Conservation (phyloP, 2,329 filamentous ascomycete genomes). For the Paradendryphiella salina region DNA sequence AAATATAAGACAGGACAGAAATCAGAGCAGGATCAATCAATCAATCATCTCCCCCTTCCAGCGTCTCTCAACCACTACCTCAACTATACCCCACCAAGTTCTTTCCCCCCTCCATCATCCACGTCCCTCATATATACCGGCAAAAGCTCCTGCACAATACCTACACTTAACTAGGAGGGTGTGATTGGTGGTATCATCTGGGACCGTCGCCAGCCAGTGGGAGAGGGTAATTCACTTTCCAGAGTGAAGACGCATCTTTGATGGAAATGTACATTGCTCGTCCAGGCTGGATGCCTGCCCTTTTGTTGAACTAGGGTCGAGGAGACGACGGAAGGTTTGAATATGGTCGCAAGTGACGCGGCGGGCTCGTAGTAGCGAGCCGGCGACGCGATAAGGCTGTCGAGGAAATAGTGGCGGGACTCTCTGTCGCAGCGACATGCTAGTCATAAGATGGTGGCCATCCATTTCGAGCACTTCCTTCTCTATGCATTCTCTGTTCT, state of each 20-base stretch:
- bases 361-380: background rate
- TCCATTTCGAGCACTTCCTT: background rate
- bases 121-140: background rate
- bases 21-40: too few relatives aligned
- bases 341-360: background rate
- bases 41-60: too few relatives aligned
- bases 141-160: background rate
- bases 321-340: conserved; percentile 2
- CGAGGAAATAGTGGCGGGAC: too few relatives aligned
- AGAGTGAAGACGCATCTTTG: too few relatives aligned
- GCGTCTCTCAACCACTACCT: background rate
- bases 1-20: too few relatives aligned
- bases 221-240: too few relatives aligned
- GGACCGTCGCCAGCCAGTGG: too few relatives aligned
- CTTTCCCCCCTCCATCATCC: background rate
- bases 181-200: too few relatives aligned
- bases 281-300: background rate
- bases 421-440: background rate
- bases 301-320: background rate
- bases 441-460: conserved; percentile 3
- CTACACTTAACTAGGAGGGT: background rate
- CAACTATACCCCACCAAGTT: background rate
- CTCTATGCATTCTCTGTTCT: background rate
- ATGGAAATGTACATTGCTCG: too few relatives aligned
- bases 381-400: background rate